phyloP scores from a whole-genome alignment of 306 rosid genomes.

The Lotus japonicus region DNA sequence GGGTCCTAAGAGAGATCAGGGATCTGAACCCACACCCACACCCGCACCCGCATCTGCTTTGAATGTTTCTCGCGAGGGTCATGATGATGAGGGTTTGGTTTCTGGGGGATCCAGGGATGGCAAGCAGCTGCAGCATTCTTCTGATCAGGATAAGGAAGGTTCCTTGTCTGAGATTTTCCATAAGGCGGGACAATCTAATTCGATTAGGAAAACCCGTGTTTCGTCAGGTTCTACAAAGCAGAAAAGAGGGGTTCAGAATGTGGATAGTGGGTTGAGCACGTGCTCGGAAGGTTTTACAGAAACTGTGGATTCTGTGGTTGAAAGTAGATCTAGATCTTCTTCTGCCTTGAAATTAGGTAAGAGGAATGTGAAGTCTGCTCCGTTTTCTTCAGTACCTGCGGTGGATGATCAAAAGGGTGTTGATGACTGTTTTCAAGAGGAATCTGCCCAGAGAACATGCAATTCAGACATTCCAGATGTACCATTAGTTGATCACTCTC shows the following conservation, averaged over 20 bases:
- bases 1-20: constrained; percentile 77
- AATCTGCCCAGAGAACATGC: constrained; percentile 15
- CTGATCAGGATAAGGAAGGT: constrained; percentile 42
- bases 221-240: constrained; percentile 33
- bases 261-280: constrained; percentile 32
- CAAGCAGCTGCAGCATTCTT: constrained; percentile 28
- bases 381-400: constrained; percentile 20
- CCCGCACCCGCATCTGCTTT: constrained; percentile 15
- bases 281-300: constrained; percentile 22
- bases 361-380: constrained; percentile 6
- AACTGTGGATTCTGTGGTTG: constrained; percentile 17
- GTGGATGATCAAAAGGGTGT: constrained; percentile 26
- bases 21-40: constrained; percentile 33
- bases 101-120: constrained; percentile 27
- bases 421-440: constrained; percentile 24
- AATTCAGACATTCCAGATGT: constrained; percentile 35
- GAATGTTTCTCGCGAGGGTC: constrained; percentile 26
- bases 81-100: constrained; percentile 18
- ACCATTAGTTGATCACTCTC: constrained; percentile 13
- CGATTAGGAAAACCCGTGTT: constrained; percentile 31
- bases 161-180: constrained; percentile 43
- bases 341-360: constrained; percentile 18
- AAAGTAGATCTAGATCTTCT: constrained; percentile 27
- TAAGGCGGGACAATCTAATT: constrained; percentile 52
- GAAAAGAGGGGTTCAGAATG: constrained; percentile 29